Conservation (phyloP, 805 yeast species). For the Zygosaccharomyces pseudorouxii region DNA sequence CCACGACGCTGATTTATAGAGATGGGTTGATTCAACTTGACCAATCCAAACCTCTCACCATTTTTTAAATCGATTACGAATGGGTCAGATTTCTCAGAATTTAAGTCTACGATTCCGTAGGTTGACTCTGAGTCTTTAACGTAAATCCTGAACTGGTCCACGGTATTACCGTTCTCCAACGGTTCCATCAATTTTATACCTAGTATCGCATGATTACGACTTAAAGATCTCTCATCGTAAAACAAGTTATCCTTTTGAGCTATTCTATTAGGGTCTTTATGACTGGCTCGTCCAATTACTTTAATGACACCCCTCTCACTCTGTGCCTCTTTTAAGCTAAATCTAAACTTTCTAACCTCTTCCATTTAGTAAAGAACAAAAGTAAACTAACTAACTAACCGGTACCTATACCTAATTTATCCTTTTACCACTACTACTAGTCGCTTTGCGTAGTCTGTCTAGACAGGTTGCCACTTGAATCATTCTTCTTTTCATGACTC, state of each 20-base stretch:
- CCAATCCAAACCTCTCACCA: conserved; percentile 27
- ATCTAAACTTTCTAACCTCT: conserved; percentile 13
- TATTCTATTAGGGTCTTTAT: conserved; percentile 13
- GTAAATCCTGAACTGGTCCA: conserved; percentile 23
- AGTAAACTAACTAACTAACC: too few species aligned
- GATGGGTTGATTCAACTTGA: conserved; percentile 15
- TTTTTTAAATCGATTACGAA: conserved; percentile 25
- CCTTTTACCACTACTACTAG: background rate
- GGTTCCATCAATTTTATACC: conserved; percentile 21
- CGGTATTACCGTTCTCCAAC: conserved; percentile 7
- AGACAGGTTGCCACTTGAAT: background rate
- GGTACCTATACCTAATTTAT: too few species aligned
- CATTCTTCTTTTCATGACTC: background rate
- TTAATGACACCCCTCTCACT: conserved; percentile 14
- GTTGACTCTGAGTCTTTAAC: conserved; percentile 22
- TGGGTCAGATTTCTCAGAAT: conserved; percentile 17
- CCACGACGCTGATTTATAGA: conserved; percentile 18
- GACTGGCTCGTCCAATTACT: conserved; percentile 22
- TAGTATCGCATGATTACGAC: conserved; percentile 24
- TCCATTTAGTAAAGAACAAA: conserved; percentile 7
- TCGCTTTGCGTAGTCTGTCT: background rate
- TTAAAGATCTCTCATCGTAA: conserved; percentile 21
- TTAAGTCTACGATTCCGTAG: conserved; percentile 26
- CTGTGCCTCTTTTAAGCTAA: conserved; percentile 15
- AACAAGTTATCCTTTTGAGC: conserved; percentile 19